Conservation (phyloP, 192 early-diverging fungal species). For the Rhizophagus sp. region DNA sequence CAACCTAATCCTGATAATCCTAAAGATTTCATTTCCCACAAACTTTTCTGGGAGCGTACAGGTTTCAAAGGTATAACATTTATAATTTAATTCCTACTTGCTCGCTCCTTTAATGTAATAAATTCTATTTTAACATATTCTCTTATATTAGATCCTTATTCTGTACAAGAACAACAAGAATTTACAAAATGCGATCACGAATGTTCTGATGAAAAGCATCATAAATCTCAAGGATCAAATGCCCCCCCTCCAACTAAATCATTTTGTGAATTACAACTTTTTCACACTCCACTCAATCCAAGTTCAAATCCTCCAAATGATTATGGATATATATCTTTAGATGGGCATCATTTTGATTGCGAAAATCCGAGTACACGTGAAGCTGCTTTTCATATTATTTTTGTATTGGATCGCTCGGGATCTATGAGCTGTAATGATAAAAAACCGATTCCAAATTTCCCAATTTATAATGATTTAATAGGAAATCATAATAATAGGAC, state of each 20-base stretch:
- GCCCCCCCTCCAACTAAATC: background rate
- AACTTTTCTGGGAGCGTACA: constrained; percentile 30
- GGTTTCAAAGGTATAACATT: constrained; percentile 29
- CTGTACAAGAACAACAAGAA: constrained; percentile 5
- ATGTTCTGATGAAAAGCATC: constrained; percentile 26
- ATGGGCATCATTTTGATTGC: constrained; percentile 32
- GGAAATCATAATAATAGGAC: constrained; percentile 28
- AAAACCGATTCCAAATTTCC: background rate
- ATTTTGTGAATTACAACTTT: constrained; percentile 18
- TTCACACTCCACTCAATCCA: constrained; percentile 10
- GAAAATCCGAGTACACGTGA: constrained; percentile 1
- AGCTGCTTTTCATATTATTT: constrained; percentile 29
- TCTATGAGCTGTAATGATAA: constrained; percentile 26
- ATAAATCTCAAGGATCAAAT: background rate
- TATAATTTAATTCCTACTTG: background rate
- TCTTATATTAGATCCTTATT: constrained; percentile 20
- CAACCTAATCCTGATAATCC: constrained; percentile 7
- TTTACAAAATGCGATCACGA: constrained; percentile 29
- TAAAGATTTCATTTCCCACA: constrained; percentile 27
- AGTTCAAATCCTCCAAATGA: background rate
- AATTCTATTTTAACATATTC: background rate
- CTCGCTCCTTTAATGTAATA: background rate
- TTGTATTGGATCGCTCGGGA: constrained; percentile 29
- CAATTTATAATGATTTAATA: background rate
- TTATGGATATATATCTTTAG: constrained; percentile 28